Evolutionary conservation across 345 rosid species (phyloP), one percentile per base, ranked within the genome.

Genomic region (Eucalyptus paniculata): DNA sequence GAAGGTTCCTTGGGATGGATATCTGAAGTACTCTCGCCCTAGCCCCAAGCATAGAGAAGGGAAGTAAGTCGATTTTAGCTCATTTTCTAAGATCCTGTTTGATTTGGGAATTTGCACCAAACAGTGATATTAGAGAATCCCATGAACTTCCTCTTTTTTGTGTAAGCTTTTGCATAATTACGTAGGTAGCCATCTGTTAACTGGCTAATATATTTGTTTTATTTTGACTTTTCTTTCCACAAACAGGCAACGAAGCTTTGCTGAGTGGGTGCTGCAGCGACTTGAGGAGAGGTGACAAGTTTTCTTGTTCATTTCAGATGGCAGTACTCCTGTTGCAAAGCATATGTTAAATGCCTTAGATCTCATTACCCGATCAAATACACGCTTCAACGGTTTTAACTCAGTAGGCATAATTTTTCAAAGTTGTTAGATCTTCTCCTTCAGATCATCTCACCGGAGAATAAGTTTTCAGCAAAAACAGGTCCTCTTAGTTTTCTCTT

Each of bases 1-100:
- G 92, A 98, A 94, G 93, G 99, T 98, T 89, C 99, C 99, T 40
- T 98, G 99, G 99, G 99, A 98, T 93, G 99, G 99, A 92, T 98
- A 97, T 92, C 91, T 98, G 91, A 98, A 98, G 93, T 95, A 97
- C 72, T 94, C 99, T 16, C 95, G 99, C 58, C 99, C 99, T 49
- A 96, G 99, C 92, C 96, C 99, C 24, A 97, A 96, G 91, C 99
- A 97, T 88, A 95, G 97, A 90, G 99, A 97, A 92, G 94, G 92
- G 92, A 98, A 98, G 99, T 98, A 98, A 95, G 96, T 91, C 67
- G 62, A 91, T 28, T 60, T 30, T 32, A 42, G 42, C 34, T 30
- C 81, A 45, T 58, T 58, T 24, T 58, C 69, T n/a, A 58, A 58
- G 34, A 23, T 42, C 37, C 82, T 49, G 83, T 40, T 34, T 86